phyloP scores from a whole-genome alignment of 345 rosid species.

The Triadica sebifera region DNA sequence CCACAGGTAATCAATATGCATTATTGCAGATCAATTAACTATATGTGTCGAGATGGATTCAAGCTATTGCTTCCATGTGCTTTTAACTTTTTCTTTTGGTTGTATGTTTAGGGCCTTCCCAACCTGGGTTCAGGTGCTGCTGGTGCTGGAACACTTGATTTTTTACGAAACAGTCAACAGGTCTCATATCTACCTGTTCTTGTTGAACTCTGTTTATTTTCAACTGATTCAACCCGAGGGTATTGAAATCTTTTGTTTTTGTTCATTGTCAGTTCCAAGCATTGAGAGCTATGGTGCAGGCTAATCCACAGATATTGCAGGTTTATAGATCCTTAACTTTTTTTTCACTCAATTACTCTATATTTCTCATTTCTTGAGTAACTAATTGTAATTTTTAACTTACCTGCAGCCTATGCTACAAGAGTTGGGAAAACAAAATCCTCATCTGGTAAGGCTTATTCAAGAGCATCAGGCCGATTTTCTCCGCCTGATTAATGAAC shows the following conservation, averaged over 20 bases:
- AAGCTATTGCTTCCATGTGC: not conserved
- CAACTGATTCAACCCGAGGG: not conserved
- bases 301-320: constrained; percentile 79
- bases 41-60: not conserved
- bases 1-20: constrained; percentile 60
- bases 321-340: constrained; percentile 29
- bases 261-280: constrained; percentile 65
- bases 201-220: not conserved
- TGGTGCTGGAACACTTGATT: constrained; percentile 78
- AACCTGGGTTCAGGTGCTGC: constrained; percentile 64
- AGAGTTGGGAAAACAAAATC: constrained; percentile 87
- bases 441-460: constrained; percentile 73
- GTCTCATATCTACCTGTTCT: constrained; percentile 26
- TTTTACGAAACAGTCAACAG: constrained; percentile 87
- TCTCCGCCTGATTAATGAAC: constrained; percentile 81
- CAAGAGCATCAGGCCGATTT: constrained; percentile 91
- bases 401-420: constrained; percentile 84
- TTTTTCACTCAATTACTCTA: no score
- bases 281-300: constrained; percentile 77
- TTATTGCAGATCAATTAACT: not conserved
- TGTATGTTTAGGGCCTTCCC: constrained; percentile 67
- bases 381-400: constrained; percentile 1
- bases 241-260: constrained; percentile 7
- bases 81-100: not conserved
- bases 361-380: not conserved